A percentile compares a stretch with the other conserved stretches of the same genome.
These are phyloP conservation scores for Acanthamoeba healyi DNA, from an alignment of 208 protist species.

Conservation along the genomic window DNA sequence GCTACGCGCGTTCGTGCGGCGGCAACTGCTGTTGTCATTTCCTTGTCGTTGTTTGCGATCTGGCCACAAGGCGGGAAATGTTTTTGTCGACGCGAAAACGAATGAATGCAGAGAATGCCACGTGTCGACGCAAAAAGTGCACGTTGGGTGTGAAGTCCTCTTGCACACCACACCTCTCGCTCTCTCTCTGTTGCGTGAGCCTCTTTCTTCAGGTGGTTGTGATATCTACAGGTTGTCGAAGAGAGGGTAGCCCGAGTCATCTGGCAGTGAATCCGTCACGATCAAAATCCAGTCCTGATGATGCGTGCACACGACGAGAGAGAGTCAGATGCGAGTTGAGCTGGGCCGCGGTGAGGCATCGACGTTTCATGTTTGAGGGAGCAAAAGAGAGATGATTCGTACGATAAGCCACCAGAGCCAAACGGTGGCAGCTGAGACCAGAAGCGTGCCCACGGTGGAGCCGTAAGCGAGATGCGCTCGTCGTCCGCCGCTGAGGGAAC, in stretches of 20 bases:
- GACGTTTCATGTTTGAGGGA: background rate
- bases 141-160: no score
- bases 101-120: background rate
- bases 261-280: background rate
- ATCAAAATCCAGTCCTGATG: conserved; percentile 63
- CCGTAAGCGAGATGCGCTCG: background rate
- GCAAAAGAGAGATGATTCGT: background rate
- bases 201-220: background rate
- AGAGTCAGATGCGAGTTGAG: no score
- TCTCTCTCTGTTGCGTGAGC: no score
- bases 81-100: background rate
- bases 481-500: background rate
- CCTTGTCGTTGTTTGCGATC: background rate
- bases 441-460: background rate
- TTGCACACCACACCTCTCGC: no score
- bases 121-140: no score
- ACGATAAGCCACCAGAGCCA: conserved; percentile 68
- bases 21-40: background rate
- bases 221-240: conserved; percentile 18
- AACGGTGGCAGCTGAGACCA: background rate
- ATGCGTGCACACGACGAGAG: no score
- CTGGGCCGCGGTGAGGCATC: no score
- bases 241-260: conserved; percentile 24
- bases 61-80: background rate
- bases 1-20: background rate